phyloP scores from a whole-genome alignment of 148 eudicot genomes.

The Hydrangea macrophylla region DNA sequence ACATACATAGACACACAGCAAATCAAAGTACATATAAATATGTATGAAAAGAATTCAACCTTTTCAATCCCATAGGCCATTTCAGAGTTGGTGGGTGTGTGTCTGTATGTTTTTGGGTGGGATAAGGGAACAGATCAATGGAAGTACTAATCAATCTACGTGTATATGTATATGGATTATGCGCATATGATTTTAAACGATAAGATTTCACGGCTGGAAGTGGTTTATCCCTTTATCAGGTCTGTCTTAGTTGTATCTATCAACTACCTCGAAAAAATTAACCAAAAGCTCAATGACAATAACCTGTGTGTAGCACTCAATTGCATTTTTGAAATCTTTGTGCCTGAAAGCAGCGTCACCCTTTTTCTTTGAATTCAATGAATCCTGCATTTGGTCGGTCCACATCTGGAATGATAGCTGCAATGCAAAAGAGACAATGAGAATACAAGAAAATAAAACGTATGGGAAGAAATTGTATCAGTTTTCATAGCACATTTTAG shows the following conservation, averaged over 20 bases:
- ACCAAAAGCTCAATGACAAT: background rate
- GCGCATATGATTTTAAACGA: no score
- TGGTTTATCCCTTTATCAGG: no score
- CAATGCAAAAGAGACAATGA: constrained; percentile 12
- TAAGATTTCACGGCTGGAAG: no score
- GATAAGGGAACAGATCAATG: no score
- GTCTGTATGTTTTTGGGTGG: no score
- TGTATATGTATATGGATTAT: no score
- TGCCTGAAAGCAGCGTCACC: constrained; percentile 52
- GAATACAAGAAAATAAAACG: background rate
- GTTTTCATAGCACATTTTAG: background rate
- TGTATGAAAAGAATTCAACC: no score
- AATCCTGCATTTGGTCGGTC: constrained; percentile 68
- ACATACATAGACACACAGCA: no score
- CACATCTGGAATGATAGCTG: constrained; percentile 77
- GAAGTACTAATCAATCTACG: no score
- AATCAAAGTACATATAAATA: background rate
- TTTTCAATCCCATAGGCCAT: no score
- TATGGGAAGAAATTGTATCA: background rate
- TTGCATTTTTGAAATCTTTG: constrained; percentile 49
- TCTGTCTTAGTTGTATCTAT: background rate
- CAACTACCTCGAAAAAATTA: no score
- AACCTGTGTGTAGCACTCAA: constrained; percentile 57
- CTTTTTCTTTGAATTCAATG: constrained; percentile 57
- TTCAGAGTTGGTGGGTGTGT: no score